These are phyloP conservation scores for Thozetella sp. DNA, from an alignment of 495 filamentous ascomycete genomes.

Conservation along the genomic window DNA sequence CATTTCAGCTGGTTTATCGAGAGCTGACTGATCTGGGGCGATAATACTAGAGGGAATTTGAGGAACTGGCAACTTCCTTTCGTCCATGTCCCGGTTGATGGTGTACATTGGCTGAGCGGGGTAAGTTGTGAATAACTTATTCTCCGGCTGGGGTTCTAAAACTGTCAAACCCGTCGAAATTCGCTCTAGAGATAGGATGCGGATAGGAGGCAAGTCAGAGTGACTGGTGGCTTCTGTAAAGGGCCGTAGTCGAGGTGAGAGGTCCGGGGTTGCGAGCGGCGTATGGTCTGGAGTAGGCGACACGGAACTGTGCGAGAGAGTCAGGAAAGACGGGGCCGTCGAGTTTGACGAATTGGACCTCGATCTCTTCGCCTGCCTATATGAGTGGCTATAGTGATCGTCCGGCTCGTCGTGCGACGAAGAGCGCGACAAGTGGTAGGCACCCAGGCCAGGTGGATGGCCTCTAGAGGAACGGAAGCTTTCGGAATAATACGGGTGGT, in stretches of 20 bases:
- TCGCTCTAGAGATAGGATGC: conserved; percentile 82
- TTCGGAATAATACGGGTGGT: conserved; percentile 61
- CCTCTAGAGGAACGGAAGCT: conserved; percentile 54
- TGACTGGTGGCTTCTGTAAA: conserved; percentile 49
- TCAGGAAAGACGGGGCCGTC: conserved; percentile 93
- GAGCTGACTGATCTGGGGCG: too few relatives aligned
- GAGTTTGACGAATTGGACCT: conserved; percentile 92
- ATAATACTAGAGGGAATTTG: too few relatives aligned
- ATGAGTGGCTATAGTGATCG: conserved; percentile 62
- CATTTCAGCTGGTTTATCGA: too few relatives aligned
- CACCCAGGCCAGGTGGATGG: conserved; percentile 74
- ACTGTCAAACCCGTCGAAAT: conserved; percentile 75
- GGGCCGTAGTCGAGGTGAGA: conserved; percentile 89
- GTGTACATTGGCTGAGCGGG: conserved; percentile 19
- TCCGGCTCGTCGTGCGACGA: conserved; percentile 87
- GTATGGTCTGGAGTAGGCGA: conserved; percentile 98
- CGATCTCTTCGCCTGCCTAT: conserved; percentile 79
- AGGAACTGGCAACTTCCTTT: too few relatives aligned
- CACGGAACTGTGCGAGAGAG: conserved; percentile 93
- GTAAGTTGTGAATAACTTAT: conserved; percentile 39
- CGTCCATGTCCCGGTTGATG: too few relatives aligned
- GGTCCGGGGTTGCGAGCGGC: conserved; percentile 90
- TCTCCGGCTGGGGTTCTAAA: conserved; percentile 78
- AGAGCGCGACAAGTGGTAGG: conserved; percentile 91
- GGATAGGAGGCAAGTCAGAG: conserved; percentile 82